Base-by-base conservation (phyloP, 306 rosid species). In the Ceratonia siliqua region DNA sequence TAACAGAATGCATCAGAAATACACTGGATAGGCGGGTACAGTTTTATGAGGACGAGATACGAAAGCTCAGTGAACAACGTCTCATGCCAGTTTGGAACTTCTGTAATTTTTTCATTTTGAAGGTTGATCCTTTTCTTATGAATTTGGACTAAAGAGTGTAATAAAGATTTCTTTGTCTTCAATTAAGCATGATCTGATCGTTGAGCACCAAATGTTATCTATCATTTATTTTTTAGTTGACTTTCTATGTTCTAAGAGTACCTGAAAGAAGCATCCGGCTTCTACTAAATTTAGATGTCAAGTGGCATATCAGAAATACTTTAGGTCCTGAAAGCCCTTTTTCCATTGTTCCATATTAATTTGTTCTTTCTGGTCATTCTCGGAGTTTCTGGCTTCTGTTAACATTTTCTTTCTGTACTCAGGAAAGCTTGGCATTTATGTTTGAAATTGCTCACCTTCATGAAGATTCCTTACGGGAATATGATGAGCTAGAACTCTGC, bases 371-470 rank as follows among this genome's bases (percentile, higher is more conserved):
- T 62, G 42, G 64, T n/a, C 32, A 58, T 77, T 75, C 49, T 71
- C 11, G 71, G 72, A 79, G 73, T 63, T 21, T 82, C 48, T 76
- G 81, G 73, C 18, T 45, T 77, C 61, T 70, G 49, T 53, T 82
- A 62, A 70, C 58, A 52, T 36, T 32, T 82, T 7, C 55, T 66
- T 74, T 79, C 30, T 81, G 56, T 72, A 62, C 75, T 68, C 96
- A 95, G 99, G 98, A 95, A 90, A 92, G 98, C 87, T 85, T 95
- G 87, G 99, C 99, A 63, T 95, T 92, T 87, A 89, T 95, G 87
- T 92, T 95, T 92, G 99, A 92, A 92, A 92, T 92, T 87, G 89
- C 92, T 59, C 91, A 89, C 82, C 99, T 95, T 83, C 90, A 87
- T 76, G 99, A 95, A 81, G 99, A 95, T 89, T 90, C 99, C 27